Evolutionary conservation across 2,329 filamentous ascomycete genomes (phyloP), one percentile per base, ranked within the genome.

Genomic region (Ascochyta rabiei): DNA sequence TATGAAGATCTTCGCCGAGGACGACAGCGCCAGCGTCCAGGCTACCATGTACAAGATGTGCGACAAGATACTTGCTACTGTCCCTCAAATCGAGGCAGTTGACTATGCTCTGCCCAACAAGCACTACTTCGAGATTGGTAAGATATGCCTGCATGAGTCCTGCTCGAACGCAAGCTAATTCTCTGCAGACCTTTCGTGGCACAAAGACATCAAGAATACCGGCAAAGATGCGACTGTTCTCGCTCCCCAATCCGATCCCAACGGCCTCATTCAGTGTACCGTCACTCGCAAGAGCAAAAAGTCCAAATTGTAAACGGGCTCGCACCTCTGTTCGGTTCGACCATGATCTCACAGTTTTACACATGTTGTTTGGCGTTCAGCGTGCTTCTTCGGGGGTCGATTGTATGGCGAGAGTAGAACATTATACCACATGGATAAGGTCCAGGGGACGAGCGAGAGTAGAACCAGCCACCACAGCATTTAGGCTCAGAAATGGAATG

Each of bases 41-140:
- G 88, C 88, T 68, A 98, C 93, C 57, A 98, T 99, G 95, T 99
- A 97, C 82, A 96, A 97, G 82, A 99, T 99, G 93, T 87, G 85
- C 67, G 89, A 93, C 75, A 81, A 88, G 75, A 96, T 99, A 64
- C 81, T 99, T 48, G 88, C 84, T 8, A 85, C 82, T 19, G 89
- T 87, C 21, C 89, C 91, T 13, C 81, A 87, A 60, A 84, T 92
- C 19, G 84, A 88, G 39, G 81, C 83, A 19, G 90, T 95, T 37
- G 85, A 89, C 67, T 98, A 97, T 74, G 82, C 88, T 8, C 82
- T 99, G 69, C 95, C 95, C 10, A 99, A 99, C 82, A 98, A 97
- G 81, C 95, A 99, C 79, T 98, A 97, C 80, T 98, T 98, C 72
- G 93, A 98, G 78, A 88, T 98, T 76, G 89, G 87, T 91, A 80